phyloP scores from a whole-genome alignment of 2,329 filamentous ascomycete species.

The Sarocladium strictum region DNA sequence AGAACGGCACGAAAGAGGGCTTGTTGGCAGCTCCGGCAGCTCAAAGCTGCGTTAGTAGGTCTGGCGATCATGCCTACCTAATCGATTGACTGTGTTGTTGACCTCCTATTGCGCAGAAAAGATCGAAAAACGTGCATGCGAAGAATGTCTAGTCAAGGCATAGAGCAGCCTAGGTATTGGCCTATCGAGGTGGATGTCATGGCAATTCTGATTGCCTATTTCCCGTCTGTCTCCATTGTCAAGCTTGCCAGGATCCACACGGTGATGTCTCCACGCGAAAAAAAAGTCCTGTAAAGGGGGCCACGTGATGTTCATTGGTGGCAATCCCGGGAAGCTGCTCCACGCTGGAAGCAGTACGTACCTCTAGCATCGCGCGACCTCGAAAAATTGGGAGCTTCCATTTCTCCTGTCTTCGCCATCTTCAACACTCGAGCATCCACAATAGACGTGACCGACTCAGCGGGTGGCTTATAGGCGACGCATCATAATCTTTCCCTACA shows the following conservation, averaged over 20 bases:
- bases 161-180: neutral
- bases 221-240: neutral
- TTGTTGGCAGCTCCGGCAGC: constrained; percentile 13
- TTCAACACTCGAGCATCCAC: neutral
- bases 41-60: constrained; percentile 9
- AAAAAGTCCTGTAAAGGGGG: neutral
- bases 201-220: neutral
- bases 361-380: constrained; percentile 6
- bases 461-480: neutral
- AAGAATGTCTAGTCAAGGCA: neutral
- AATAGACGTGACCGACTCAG: neutral
- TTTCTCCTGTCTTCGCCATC: constrained; percentile 1
- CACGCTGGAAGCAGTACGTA: neutral
- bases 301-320: constrained; percentile 9
- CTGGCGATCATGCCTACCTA: constrained; percentile 10
- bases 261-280: neutral
- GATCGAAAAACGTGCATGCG: neutral
- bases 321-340: neutral
- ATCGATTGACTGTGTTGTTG: neutral
- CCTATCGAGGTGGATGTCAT: neutral
- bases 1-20: constrained; percentile 10
- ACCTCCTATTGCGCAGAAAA: neutral
- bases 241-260: neutral
- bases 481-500: neutral
- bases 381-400: constrained; percentile 12